These are phyloP conservation scores for Rostrohypoxylon terebratum DNA, from an alignment of 495 filamentous ascomycete genomes.

Conservation along the genomic window DNA sequence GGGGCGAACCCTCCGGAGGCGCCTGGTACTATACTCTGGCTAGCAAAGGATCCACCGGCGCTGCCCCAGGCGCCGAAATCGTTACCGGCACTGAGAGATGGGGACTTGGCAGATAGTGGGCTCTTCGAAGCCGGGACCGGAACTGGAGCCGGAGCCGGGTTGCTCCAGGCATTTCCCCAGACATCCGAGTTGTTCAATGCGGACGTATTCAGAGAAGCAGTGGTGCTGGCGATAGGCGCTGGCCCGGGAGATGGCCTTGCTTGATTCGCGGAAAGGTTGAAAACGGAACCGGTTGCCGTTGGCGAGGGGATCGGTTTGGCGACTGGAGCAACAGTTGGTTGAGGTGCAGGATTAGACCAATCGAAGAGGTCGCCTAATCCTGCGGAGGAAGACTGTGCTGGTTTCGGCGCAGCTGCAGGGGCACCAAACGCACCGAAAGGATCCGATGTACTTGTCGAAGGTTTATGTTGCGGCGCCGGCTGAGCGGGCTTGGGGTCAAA, in stretches of 20 bases:
- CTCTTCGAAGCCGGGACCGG: conserved; percentile 41
- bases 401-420: conserved; percentile 60
- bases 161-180: conserved; percentile 70
- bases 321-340: conserved; percentile 59
- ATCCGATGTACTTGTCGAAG: conserved; percentile 57
- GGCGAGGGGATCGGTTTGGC: conserved; percentile 57
- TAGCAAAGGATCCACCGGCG: conserved; percentile 60
- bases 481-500: conserved; percentile 79
- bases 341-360: conserved; percentile 70
- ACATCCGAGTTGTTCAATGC: conserved; percentile 59
- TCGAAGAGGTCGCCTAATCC: conserved; percentile 83
- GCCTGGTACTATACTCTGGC: conserved; percentile 65
- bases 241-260: conserved; percentile 56
- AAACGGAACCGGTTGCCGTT: conserved; percentile 67
- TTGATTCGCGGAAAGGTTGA: conserved; percentile 77
- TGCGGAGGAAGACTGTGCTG: conserved; percentile 60
- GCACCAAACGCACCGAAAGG: conserved; percentile 67
- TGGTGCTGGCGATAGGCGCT: conserved; percentile 46
- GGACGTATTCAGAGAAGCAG: conserved; percentile 53
- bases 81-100: conserved; percentile 23
- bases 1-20: conserved; percentile 61
- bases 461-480: conserved; percentile 59
- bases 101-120: conserved; percentile 34
- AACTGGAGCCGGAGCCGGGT: conserved; percentile 52
- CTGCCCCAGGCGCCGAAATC: conserved; percentile 89